Evolutionary conservation across 805 yeast species (phyloP), one percentile per base, ranked within the genome.

Genomic region (Yamadazyma insecticola): DNA sequence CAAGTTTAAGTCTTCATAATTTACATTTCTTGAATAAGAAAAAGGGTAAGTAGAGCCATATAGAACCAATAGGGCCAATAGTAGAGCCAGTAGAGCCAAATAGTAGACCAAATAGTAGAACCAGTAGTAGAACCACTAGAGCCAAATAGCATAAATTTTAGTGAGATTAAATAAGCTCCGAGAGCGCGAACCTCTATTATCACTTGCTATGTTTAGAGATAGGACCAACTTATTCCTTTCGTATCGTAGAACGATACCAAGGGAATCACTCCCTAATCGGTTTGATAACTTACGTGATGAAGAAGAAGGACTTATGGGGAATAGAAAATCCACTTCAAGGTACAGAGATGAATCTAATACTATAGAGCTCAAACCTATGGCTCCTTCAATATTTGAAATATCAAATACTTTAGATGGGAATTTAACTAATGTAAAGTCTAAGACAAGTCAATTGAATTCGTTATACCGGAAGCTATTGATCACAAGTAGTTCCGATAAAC

Each of bases 181-280:
- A 19, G 22, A 8, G 11, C 11, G 7, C 22, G 22, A 7, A 8
- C 7, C 22, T 19, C 22, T 19, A 19, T n/a, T n/a, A n/a, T n/a
- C n/a, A n/a, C n/a, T n/a, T n/a, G 13, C 28, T 32, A 87, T 90
- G 96, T 85, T 83, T 50, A 72, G 97, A 54, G 97, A 92, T 60
- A 70, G 97, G 54, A 92, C 98, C n/a, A 90, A 89, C 51, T 70
- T 90, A 42, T 90, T 71, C 56, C 64, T 88, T 14, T 87, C 97
- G 27, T 90, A 84, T 52, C 76, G 98, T 41, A 76, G 92, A 37
- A 88, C 97, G 8, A 81, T 80, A 35, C 94, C 95, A 0, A 88
- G 88, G 16, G 63, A 14, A 41, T 36, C 27, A 23, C 39, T 38
- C 33, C 45, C 34, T 26, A 38, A 48, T 13, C 50, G 60, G 14